These are phyloP conservation scores for Arthrobotrys megalospora DNA, from an alignment of 2,329 filamentous ascomycete species.

Conservation along the genomic window DNA sequence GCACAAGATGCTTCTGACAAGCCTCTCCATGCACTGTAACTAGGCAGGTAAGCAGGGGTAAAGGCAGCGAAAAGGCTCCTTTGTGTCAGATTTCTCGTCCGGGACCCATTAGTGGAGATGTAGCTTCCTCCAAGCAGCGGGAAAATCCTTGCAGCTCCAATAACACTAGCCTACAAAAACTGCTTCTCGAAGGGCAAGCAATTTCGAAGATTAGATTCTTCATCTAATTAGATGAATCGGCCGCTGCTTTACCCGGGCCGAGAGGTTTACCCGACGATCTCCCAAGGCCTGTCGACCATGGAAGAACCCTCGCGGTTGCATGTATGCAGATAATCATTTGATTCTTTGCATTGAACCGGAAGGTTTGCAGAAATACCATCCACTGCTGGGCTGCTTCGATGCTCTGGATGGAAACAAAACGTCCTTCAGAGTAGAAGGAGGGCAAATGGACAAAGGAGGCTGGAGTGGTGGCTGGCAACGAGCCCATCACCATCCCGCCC, in stretches of 20 bases:
- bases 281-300: conserved; percentile 28
- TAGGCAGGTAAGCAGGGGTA: conserved; percentile 59
- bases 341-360: conserved; percentile 56
- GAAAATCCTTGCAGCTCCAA: conserved; percentile 52
- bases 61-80: conserved; percentile 58
- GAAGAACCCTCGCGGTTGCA: conserved; percentile 22
- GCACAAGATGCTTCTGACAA: conserved; percentile 50
- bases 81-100: conserved; percentile 58
- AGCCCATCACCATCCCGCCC: conserved; percentile 31
- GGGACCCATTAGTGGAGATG: conserved; percentile 52
- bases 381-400: conserved; percentile 19
- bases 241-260: conserved; percentile 49
- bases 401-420: conserved; percentile 8
- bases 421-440: conserved; percentile 6
- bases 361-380: conserved; percentile 4
- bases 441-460: conserved; percentile 17
- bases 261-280: conserved; percentile 57
- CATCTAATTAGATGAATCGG: conserved; percentile 36
- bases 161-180: conserved; percentile 49
- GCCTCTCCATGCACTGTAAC: conserved; percentile 56
- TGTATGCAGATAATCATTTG: conserved; percentile 53
- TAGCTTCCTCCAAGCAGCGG: conserved; percentile 60
- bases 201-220: conserved; percentile 42
- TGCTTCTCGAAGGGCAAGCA: conserved; percentile 30
- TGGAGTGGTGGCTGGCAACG: conserved; percentile 43